Evolutionary conservation across 371 early-diverging fungal species (phyloP), one percentile per base, ranked within the genome.

Genomic region (Mucor mucedo): DNA sequence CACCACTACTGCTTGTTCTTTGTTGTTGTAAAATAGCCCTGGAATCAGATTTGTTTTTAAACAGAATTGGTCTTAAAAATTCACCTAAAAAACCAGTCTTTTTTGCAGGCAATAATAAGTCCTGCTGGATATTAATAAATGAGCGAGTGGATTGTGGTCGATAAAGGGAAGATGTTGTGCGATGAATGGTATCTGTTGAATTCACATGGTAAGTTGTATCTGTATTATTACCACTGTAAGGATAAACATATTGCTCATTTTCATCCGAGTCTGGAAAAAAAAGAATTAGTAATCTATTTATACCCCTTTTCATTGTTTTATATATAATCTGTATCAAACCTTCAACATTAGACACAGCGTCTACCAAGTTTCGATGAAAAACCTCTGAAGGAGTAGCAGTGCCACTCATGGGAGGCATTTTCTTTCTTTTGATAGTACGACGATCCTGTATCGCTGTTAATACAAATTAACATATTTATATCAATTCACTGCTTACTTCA

Each of bases 191-290:
- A 32, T 71, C 42, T 52, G 64, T 61, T 52, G 59, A 30, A 61
- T 32, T 40, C 48, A 67, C 16, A 57, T 39, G 42, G 60, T 67
- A 38, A 48, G 63, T 39, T 65, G 61, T 28, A 58, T 48, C 41
- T 45, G 60, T 50, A 21, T 71, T 61, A 27, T 63, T 63, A 14
- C 68, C 68, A 52, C 74, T 70, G 38, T 76, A 80, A 8, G 80
- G 76, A 38, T 80, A 80, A 7, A 80, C 78, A 53, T 80, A 80
- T 32, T 72, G 76, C 57, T 80, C 80, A 49, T 80, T 77, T 69
- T 80, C 80, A 48, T 80, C 80, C 28, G 80, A 80, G 52, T 80
- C 76, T 71, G n/a, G 28, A 4, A n/a, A 47, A 47, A 2, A 21
- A 47, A 21, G 5, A 47, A 47, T 30, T 11, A 28, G 27, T 49